Evolutionary conservation across 2,329 filamentous ascomycete species (phyloP), one percentile per base, ranked within the genome.

Genomic region (Penicillium sp.): DNA sequence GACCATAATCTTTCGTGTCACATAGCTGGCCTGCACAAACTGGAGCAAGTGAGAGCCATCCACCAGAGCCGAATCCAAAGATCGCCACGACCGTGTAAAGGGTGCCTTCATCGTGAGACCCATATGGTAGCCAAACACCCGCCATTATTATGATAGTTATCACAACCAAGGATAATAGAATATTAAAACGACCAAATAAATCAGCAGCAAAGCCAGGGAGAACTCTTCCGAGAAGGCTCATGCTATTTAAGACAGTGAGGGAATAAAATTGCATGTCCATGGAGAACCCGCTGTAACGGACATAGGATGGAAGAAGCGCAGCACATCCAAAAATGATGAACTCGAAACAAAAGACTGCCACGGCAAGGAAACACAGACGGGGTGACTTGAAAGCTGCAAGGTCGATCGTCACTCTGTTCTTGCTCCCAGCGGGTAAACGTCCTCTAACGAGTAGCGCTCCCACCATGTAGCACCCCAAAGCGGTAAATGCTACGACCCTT

Each of bases 1-100:
- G 65, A 2, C 78, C 77, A 54, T 79, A 80, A 16, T 79, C 74
- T 53, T 79, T 74, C 0, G 76, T 71, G 4, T 74, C 68, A 51
- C 78, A 80, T 0, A 78, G 70, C 44, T 79, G 75, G 0, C 76
- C 78, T 19, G 79, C 69, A 49, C 78, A 80, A 0, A 78, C 78
- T 41, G 69, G 58, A 6, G 73, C 71, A 1, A 79, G 68, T 0
- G 75, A 76, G n/a, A 80, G 65, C 66, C 76, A 80, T 0, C 75
- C 75, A 0, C 78, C 78, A 1, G 76, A 78, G 0, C 76, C 77
- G n/a, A 80, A 78, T 0, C 78, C 79, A 64, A 78, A 81, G 0
- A 80, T 59, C 0, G 74, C 76, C 1, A 74, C 69, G 34, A 79
- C 79, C 0, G 67, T 68, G 50, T 79, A 80, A 2, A 81, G 60